Evolutionary conservation across 192 early-diverging fungal genomes (phyloP).

Genomic region (Mortierella antarctica): DNA sequence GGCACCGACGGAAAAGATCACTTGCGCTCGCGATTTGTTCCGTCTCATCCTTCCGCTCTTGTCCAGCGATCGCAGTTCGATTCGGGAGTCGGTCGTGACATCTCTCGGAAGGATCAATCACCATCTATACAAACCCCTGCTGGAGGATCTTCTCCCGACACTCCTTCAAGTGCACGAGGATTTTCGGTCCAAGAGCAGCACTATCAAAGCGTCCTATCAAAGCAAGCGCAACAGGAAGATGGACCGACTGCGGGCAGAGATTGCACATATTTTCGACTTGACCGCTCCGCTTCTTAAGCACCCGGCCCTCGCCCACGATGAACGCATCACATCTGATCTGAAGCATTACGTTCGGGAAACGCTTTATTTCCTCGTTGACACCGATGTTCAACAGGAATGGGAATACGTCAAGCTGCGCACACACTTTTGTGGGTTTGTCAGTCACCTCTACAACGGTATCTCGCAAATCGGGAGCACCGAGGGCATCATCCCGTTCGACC

Average conservation of each 20-base stretch:
- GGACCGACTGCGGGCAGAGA: constrained; percentile 77
- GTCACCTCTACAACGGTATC: constrained; percentile 83
- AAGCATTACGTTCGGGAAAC: constrained; percentile 85
- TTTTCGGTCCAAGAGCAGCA: constrained; percentile 56
- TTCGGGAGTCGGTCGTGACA: constrained; percentile 75
- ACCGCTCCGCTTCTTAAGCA: constrained; percentile 75
- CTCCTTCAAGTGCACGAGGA: constrained; percentile 72
- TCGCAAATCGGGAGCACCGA: constrained; percentile 54
- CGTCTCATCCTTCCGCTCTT: constrained; percentile 73
- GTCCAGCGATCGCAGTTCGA: constrained; percentile 69
- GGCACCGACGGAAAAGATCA: constrained; percentile 58
- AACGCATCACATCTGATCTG: constrained; percentile 70
- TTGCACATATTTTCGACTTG: constrained; percentile 77
- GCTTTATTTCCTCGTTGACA: constrained; percentile 77
- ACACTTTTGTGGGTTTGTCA: constrained; percentile 91
- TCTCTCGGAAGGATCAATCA: constrained; percentile 74
- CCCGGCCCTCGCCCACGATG: constrained; percentile 66
- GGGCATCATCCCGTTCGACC: constrained; percentile 79
- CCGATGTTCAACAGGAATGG: constrained; percentile 83
- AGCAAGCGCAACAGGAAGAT: constrained; percentile 68
- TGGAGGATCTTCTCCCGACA: constrained; percentile 74
- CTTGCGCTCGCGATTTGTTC: constrained; percentile 69
- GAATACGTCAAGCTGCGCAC: constrained; percentile 89
- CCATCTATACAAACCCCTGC: constrained; percentile 71
- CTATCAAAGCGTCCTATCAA: constrained; percentile 61